Evolutionary conservation across 2,329 filamentous ascomycete genomes (phyloP).

Genomic region (Penicillium sp.): DNA sequence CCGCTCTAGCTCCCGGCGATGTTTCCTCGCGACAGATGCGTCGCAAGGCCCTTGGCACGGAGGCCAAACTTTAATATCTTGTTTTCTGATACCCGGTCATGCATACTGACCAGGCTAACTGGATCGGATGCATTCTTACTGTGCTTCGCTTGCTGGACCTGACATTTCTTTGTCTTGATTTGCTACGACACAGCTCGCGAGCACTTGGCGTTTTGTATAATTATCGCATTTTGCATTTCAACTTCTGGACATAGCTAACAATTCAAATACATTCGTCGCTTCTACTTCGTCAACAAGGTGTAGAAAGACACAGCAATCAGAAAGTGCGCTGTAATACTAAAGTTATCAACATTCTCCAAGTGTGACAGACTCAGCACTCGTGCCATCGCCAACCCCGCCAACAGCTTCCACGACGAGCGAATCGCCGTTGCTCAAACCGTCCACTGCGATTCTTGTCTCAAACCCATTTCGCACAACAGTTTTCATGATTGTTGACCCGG

Average conservation of each 20-base stretch:
- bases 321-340: not conserved
- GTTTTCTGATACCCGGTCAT: conserved; percentile 3
- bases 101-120: not conserved
- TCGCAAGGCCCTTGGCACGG: conserved; percentile 38
- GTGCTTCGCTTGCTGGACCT: no score
- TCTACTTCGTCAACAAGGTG: not conserved
- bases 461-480: conserved; percentile 15
- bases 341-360: conserved; percentile 4
- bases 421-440: conserved; percentile 5
- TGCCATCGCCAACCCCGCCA: conserved; percentile 12
- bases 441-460: conserved; percentile 14
- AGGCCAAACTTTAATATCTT: conserved; percentile 30
- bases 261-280: not conserved
- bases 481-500: conserved; percentile 7
- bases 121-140: not conserved
- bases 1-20: conserved; percentile 27
- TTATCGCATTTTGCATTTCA: not conserved
- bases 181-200: not conserved
- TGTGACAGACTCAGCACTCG: not conserved
- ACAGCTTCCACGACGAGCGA: conserved; percentile 12
- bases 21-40: conserved; percentile 39
- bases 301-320: not conserved
- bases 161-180: not conserved
- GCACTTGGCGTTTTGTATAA: not conserved
- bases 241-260: not conserved